Evolutionary conservation across 164 flowering plant genomes (phyloP), one percentile per base, ranked within the genome.

Genomic region (Aristolochia californica): DNA sequence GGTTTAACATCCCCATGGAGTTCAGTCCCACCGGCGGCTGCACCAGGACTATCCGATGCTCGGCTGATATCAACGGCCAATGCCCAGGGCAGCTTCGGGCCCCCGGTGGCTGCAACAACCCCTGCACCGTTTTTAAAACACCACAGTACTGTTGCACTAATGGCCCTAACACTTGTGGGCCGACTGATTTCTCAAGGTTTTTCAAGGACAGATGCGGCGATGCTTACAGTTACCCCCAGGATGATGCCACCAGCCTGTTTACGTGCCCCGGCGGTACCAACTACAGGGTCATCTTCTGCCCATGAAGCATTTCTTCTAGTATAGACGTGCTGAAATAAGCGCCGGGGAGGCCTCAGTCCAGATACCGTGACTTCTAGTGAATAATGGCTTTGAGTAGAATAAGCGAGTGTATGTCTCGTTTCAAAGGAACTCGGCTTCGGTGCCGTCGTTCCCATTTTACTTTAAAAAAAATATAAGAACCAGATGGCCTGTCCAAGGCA

Each of bases 261-360:
- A 76, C 83, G 4, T 82, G 84, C 66, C 78, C 83, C 18, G 62
- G 60, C n/a, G 83, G 84, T 7, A 62, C 84, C n/a, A 82, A 77
- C 55, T 81, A 81, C n/a, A 68, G 63, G 63, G 83, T 81, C 44
- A 69, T 74, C 2, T 81, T 81, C 55, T 79, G 86, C 68, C 81
- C 81, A 11, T 27, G 45, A 49, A 18, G 48, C 26, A 21, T n/a
- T n/a, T n/a, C n/a, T n/a, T n/a, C n/a, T n/a, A n/a, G n/a, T n/a
- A n/a, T n/a, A n/a, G n/a, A n/a, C n/a, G n/a, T n/a, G n/a, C n/a
- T n/a, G n/a, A n/a, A n/a, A n/a, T n/a, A n/a, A n/a, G n/a, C n/a
- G n/a, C n/a, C n/a, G n/a, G n/a, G n/a, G n/a, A n/a, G n/a, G n/a
- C n/a, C n/a, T n/a, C n/a, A n/a, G n/a, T n/a, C n/a, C n/a, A n/a